Percentiles rank a stretch among this genome's conserved stretches.
Conservation (phyloP, 768 basidiomycete genomes). For the Mrakia blollopis region DNA sequence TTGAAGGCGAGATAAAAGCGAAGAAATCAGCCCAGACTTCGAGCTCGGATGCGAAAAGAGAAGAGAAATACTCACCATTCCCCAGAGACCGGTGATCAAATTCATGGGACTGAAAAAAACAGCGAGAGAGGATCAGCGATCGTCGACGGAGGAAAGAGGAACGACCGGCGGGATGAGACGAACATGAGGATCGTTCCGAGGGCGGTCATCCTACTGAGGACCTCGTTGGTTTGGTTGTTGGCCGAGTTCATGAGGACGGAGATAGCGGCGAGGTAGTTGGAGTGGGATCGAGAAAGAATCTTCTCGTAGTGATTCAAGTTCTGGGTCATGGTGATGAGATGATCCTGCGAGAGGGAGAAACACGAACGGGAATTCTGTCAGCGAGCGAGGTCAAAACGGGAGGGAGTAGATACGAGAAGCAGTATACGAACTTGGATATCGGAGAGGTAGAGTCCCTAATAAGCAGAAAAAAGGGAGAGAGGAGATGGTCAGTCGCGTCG, state of each 20-base stretch:
- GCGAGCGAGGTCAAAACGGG: background rate
- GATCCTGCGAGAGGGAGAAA: conserved; percentile 56
- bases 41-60: background rate
- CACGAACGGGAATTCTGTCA: background rate
- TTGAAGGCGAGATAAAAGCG: background rate
- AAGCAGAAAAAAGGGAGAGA: conserved; percentile 4
- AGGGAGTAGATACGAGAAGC: background rate
- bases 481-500: background rate
- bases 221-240: conserved; percentile 99
- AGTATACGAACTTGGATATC: conserved; percentile 67
- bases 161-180: background rate
- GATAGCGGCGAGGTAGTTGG: conserved; percentile 98
- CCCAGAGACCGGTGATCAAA: conserved; percentile 92
- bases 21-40: background rate
- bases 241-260: conserved; percentile 97
- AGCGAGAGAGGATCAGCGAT: background rate
- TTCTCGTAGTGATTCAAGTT: conserved; percentile 98
- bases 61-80: conserved; percentile 51
- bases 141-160: background rate
- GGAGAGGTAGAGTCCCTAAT: conserved; percentile 83
- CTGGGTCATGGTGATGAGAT: conserved; percentile 99
- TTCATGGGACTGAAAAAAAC: conserved; percentile 50
- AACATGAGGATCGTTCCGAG: conserved; percentile 95
- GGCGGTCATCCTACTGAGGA: conserved; percentile 56
- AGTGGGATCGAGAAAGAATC: conserved; percentile 96